Evolutionary conservation across 2,329 filamentous ascomycete genomes (phyloP), one percentile per base, ranked within the genome.

Genomic region (Monosporascus sp.): DNA sequence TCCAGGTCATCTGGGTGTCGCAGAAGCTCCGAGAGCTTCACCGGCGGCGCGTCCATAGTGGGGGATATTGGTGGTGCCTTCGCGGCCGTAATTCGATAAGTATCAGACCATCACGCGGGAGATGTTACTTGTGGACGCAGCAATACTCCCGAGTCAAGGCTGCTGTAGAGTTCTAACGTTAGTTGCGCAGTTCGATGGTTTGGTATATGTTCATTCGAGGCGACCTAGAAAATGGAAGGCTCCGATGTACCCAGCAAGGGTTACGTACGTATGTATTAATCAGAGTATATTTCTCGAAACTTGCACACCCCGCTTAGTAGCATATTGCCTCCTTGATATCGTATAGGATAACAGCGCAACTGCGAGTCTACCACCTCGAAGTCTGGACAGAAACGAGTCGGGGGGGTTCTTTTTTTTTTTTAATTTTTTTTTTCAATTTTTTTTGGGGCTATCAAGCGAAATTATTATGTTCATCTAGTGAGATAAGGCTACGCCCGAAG

Each of bases 1-100:
- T 99, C 94, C 61, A 99, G 85, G 73, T 99, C 94, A 69, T 99
- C 94, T 3, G 94, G 90, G 68, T 96, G 91, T 65, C 91, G 90
- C 61, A 99, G 85, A 57, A 97, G 84, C 77, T 97, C 93, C 60
- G 91, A 84, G 70, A 99, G 85, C 78, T 92, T 92, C 70, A 89
- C 83, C 47, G 82, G 82, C 54, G 82, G 81, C 62, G 85, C 81
- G 76, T 83, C 87, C 84, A 81, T 89, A 54, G 62, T 69, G 36
- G 18, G 25, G 18, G 22, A 11, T 27, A 20, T 24, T 24, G 18
- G 37, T 18, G 7, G 48, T 6, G 48, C 31, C n/a, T 38, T 38
- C 22, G 27, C 47, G 36, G 47, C 44, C 24, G 22, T 46, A 18
- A 11, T 22, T 46, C 20, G 15, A 22, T 46, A 18, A 18, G 20